A percentile compares a stretch with the other conserved stretches of the same genome.
Conservation (phyloP, 495 filamentous ascomycete species). For the Cairneyella variabilis region DNA sequence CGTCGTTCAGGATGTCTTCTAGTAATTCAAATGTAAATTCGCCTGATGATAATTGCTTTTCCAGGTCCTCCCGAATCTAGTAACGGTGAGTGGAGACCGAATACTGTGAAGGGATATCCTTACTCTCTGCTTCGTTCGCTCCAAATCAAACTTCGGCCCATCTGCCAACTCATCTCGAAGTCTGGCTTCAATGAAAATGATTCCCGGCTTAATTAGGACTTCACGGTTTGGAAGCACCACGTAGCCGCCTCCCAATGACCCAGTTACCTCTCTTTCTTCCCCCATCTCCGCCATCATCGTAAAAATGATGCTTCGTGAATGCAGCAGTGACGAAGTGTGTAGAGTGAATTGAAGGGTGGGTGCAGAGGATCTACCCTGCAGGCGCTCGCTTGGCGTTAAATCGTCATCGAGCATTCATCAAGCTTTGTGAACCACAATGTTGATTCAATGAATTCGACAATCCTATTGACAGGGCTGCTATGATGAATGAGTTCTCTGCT, state of each 20-base stretch:
- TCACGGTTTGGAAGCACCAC: neutral
- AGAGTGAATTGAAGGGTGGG: neutral
- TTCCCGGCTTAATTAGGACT: neutral
- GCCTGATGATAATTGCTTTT: constrained; percentile 3
- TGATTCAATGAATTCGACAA: neutral
- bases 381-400: constrained; percentile 1
- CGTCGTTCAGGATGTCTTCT: constrained; percentile 8
- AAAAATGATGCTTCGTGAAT: neutral
- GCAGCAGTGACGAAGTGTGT: neutral
- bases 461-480: constrained; percentile 2
- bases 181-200: constrained; percentile 7
- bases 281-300: neutral
- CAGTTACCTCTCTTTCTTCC: neutral
- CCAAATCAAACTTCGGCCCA: neutral
- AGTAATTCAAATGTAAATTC: neutral
- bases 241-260: neutral
- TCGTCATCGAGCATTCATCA: neutral
- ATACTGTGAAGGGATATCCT: neutral
- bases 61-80: constrained; percentile 7
- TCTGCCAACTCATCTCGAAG: neutral
- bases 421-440: too few species aligned
- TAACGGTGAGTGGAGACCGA: neutral
- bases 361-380: neutral
- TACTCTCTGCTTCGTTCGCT: neutral
- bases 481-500: constrained; percentile 5